Conservation (phyloP, 805 yeast species). For the Hanseniaspora mollemarum region DNA sequence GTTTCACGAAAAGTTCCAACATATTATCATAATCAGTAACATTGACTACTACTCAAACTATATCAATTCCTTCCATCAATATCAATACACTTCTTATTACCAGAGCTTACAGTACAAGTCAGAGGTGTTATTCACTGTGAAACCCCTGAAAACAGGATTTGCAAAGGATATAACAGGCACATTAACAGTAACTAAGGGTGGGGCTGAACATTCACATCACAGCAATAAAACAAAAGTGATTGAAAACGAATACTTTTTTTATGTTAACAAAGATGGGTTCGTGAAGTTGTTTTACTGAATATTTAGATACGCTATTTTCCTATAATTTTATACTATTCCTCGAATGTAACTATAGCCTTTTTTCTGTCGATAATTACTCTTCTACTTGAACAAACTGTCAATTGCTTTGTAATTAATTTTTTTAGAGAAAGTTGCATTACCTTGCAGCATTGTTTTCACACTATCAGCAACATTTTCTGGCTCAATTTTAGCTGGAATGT, state of each 20-base stretch:
- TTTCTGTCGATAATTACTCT: too few relatives aligned
- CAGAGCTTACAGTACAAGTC: conserved; percentile 23
- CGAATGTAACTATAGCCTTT: too few relatives aligned
- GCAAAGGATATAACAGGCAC: conserved; percentile 76
- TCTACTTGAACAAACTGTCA: conserved; percentile 36
- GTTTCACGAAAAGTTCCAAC: conserved; percentile 21
- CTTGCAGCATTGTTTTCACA: conserved; percentile 60
- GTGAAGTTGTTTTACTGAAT: conserved; percentile 9
- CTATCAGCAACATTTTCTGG: conserved; percentile 61
- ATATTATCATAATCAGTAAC: conserved; percentile 22
- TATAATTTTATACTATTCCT: too few relatives aligned
- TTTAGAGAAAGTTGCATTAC: conserved; percentile 63
- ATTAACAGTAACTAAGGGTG: conserved; percentile 48
- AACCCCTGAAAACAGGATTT: conserved; percentile 66
- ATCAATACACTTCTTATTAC: conserved; percentile 21
- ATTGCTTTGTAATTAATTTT: conserved; percentile 84
- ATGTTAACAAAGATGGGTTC: conserved; percentile 40
- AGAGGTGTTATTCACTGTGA: conserved; percentile 35
- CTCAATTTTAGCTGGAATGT: conserved; percentile 24
- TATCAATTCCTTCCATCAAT: conserved; percentile 18
- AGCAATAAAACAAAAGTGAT: conserved; percentile 24
- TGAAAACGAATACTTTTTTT: conserved; percentile 56
- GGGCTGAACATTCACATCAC: conserved; percentile 23
- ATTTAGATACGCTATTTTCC: too few relatives aligned
- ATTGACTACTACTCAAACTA: conserved; percentile 20